Evolutionary conservation across 768 basidiomycete species (phyloP).

Genomic region (Psilocybe azurescens): DNA sequence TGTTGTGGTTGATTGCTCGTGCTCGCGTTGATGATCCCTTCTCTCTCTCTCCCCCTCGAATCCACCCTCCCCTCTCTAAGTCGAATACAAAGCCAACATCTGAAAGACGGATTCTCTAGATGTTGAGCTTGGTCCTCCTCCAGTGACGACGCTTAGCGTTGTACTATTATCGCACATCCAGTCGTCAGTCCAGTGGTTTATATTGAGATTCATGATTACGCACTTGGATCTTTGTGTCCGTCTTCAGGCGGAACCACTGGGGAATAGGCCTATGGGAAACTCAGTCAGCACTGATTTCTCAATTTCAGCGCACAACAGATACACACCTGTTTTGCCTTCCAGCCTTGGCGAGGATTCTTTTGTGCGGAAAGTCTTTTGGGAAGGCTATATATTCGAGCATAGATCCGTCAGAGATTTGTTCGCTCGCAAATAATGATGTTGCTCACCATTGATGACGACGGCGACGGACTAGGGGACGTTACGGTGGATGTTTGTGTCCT

Average conservation of each 20-base stretch:
- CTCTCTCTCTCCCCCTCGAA: constrained; percentile 8
- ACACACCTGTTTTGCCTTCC: constrained; percentile 91
- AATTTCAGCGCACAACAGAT: background rate
- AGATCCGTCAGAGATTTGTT: constrained; percentile 2
- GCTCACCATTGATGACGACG: constrained; percentile 57
- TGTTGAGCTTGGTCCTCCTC: constrained; percentile 99
- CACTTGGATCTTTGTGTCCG: constrained; percentile 94
- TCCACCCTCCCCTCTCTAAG: constrained; percentile 17
- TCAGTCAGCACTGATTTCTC: constrained; percentile 6
- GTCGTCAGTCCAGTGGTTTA: background rate
- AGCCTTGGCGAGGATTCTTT: constrained; percentile 97
- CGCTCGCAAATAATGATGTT: constrained; percentile 8
- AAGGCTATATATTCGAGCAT: constrained; percentile 68
- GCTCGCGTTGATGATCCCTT: constrained; percentile 17
- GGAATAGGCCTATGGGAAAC: constrained; percentile 81
- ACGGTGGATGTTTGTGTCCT: constrained; percentile 27
- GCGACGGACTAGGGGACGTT: constrained; percentile 37
- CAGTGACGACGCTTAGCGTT: constrained; percentile 98
- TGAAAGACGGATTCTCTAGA: constrained; percentile 51
- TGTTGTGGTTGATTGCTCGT: constrained; percentile 15
- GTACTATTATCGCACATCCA: constrained; percentile 53
- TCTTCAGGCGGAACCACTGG: constrained; percentile 98
- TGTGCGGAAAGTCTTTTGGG: constrained; percentile 97
- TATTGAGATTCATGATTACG: constrained; percentile 23
- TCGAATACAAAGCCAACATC: constrained; percentile 17